Conservation (phyloP, 2,329 filamentous ascomycete genomes). For the Thelonectria rubi region DNA sequence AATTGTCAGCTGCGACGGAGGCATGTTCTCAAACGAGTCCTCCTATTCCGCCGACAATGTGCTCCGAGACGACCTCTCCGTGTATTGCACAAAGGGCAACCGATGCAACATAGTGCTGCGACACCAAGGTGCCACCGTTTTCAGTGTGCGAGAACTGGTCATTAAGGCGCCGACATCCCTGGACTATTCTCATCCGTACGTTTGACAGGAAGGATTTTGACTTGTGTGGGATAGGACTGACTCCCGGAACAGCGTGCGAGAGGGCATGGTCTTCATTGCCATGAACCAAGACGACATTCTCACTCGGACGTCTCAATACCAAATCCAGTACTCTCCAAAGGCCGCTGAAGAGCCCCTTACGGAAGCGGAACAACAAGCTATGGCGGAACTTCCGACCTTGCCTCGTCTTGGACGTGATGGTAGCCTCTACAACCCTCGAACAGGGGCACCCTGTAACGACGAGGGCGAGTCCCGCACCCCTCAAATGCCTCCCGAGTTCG, state of each 20-base stretch:
- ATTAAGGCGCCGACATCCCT: slow-evolving; percentile 81
- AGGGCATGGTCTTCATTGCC: slow-evolving; percentile 90
- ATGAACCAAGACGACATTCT: slow-evolving; percentile 85
- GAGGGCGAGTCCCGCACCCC: slow-evolving; percentile 59
- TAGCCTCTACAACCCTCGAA: slow-evolving; percentile 57
- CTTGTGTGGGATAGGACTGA: slow-evolving; percentile 17
- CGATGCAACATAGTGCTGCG: slow-evolving; percentile 86
- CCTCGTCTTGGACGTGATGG: slow-evolving; percentile 64
- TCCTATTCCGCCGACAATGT: slow-evolving; percentile 81
- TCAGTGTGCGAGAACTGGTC: slow-evolving; percentile 84
- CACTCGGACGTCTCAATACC: slow-evolving; percentile 76
- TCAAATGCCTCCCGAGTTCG: slow-evolving; percentile 67
- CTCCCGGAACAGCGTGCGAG: slow-evolving; percentile 72
- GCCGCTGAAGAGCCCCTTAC: slow-evolving; percentile 28
- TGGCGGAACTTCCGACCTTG: slow-evolving; percentile 48
- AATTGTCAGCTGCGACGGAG: slow-evolving; percentile 88
- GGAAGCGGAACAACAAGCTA: slow-evolving; percentile 34
- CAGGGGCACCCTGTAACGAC: slow-evolving; percentile 54
- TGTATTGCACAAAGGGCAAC: slow-evolving; percentile 91
- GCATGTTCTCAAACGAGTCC: slow-evolving; percentile 70
- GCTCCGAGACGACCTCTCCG: slow-evolving; percentile 80
- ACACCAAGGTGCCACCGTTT: slow-evolving; percentile 82
- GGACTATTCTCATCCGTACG: slow-evolving; percentile 88
- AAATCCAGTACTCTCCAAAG: slow-evolving; percentile 68
- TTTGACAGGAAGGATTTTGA: slow-evolving; percentile 38